These are phyloP conservation scores for Glebionis coronaria DNA, from an alignment of 129 eudicot species.

Conservation along the genomic window DNA sequence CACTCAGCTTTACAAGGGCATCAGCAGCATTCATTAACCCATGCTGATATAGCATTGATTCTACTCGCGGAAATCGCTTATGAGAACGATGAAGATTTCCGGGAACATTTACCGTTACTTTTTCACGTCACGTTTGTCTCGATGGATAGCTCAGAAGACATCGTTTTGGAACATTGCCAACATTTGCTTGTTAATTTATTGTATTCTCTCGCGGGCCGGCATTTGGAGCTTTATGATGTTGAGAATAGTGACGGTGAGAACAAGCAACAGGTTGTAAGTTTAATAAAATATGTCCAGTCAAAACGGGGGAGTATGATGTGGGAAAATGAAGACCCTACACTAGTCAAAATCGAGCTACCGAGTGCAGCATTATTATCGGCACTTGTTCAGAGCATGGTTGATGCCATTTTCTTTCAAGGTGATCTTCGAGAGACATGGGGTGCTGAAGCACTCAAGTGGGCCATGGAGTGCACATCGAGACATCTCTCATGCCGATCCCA, in stretches of 20 bases:
- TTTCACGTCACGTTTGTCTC: slow-evolving; percentile 98
- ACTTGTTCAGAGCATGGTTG: slow-evolving; percentile 98
- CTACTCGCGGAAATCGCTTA: slow-evolving; percentile 94
- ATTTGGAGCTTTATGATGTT: slow-evolving; percentile 89
- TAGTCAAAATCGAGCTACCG: slow-evolving; percentile 84
- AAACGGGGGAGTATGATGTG: slow-evolving; percentile 99
- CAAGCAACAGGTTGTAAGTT: slow-evolving; percentile 94
- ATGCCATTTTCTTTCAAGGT: slow-evolving; percentile 96
- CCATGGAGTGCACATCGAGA: slow-evolving; percentile 98
- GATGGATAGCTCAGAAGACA: slow-evolving; percentile 98
- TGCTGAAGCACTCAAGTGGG: slow-evolving; percentile 95
- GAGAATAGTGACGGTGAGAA: slow-evolving; percentile 96
- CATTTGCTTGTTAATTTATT: slow-evolving; percentile 90
- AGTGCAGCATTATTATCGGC: slow-evolving; percentile 99
- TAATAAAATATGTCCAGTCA: slow-evolving; percentile 93
- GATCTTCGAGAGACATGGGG: slow-evolving; percentile 99
- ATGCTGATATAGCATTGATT: slow-evolving; percentile 93
- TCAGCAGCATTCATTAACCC: slow-evolving; percentile 89
- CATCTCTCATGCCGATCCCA: slow-evolving; percentile 98
- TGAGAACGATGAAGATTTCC: slow-evolving; percentile 93
- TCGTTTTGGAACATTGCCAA: slow-evolving; percentile 96
- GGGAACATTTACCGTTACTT: slow-evolving; percentile 87
- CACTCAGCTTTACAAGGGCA: slow-evolving; percentile 98
- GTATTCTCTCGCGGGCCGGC: slow-evolving; percentile 98
- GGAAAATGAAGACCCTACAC: slow-evolving; percentile 96